Conservation (phyloP, 2,329 filamentous ascomycete genomes). For the Hypoxylon sp. region DNA sequence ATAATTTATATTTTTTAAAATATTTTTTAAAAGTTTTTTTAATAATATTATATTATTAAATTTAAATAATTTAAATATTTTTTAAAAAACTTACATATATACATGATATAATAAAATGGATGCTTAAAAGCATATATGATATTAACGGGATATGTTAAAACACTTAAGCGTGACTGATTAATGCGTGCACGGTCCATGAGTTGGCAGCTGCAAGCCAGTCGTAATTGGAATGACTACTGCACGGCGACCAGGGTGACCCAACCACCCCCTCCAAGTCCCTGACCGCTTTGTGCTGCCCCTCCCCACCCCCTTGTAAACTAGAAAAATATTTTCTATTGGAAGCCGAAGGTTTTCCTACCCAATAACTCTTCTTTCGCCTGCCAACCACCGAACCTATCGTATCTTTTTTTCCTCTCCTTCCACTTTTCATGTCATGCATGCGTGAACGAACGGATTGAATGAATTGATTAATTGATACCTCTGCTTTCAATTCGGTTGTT, state of each 20-base stretch:
- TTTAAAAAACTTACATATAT: too few relatives aligned
- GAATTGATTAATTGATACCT: conserved; percentile 31
- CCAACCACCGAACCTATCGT: conserved; percentile 38
- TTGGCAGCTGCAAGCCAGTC: conserved; percentile 16
- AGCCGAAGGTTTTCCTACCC: conserved; percentile 12
- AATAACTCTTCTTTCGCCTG: conserved; percentile 13
- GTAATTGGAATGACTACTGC: conserved; percentile 20
- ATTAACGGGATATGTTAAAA: too few relatives aligned
- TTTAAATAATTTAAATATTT: too few relatives aligned
- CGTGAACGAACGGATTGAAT: conserved; percentile 32
- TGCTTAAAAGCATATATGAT: too few relatives aligned
- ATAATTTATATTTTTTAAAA: too few relatives aligned
- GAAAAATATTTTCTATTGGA: conserved; percentile 41
- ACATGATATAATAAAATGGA: too few relatives aligned
- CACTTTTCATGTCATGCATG: conserved; percentile 40
- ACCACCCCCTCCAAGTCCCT: conserved; percentile 21
- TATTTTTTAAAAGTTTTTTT: too few relatives aligned
- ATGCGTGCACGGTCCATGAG: neutral
- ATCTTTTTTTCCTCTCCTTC: conserved; percentile 33
- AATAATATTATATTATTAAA: conserved; percentile 6
- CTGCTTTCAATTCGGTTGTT: conserved; percentile 35
- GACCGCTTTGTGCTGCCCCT: conserved; percentile 40
- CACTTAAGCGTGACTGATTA: conserved; percentile 3
- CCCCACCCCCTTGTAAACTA: conserved; percentile 23
- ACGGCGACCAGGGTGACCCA: conserved; percentile 6